phyloP scores from a whole-genome alignment of 108 stramenopile species.

The Pseudonitzschia pungens region DNA sequence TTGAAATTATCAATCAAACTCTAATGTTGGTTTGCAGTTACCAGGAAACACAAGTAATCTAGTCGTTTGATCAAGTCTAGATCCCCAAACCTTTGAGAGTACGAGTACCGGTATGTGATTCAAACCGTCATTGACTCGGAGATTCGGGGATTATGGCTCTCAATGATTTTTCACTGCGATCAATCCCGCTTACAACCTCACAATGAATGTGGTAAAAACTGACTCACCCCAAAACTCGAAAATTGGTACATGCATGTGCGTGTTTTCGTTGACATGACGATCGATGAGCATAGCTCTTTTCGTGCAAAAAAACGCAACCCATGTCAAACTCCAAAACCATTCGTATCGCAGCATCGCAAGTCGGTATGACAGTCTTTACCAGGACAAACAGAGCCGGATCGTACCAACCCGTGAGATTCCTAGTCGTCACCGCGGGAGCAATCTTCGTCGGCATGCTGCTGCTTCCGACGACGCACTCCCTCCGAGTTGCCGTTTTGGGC shows the following conservation, averaged over 20 bases:
- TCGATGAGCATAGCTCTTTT: too few relatives aligned
- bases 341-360: neutral
- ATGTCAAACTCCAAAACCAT: neutral
- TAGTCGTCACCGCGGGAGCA: neutral
- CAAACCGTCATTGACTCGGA: too few relatives aligned
- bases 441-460: conserved; percentile 5
- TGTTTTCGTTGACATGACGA: neutral
- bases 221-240: conserved; percentile 6
- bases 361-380: neutral
- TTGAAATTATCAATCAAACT: neutral
- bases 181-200: too few relatives aligned
- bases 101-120: too few relatives aligned
- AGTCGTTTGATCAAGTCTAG: too few relatives aligned
- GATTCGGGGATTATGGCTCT: too few relatives aligned
- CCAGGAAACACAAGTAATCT: too few relatives aligned
- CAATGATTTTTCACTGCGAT: too few relatives aligned
- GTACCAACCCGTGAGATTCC: neutral
- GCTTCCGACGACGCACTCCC: neutral
- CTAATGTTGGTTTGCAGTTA: neutral
- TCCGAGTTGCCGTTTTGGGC: conserved; percentile 37
- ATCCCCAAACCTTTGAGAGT: too few relatives aligned
- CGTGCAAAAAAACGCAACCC: neutral
- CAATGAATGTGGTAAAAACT: neutral
- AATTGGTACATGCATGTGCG: neutral
- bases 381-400: neutral